A percentile compares a stretch with the other conserved stretches of the same genome.
phyloP scores from a whole-genome alignment of 108 stramenopile species.

The Nannochloropsis granulata region DNA sequence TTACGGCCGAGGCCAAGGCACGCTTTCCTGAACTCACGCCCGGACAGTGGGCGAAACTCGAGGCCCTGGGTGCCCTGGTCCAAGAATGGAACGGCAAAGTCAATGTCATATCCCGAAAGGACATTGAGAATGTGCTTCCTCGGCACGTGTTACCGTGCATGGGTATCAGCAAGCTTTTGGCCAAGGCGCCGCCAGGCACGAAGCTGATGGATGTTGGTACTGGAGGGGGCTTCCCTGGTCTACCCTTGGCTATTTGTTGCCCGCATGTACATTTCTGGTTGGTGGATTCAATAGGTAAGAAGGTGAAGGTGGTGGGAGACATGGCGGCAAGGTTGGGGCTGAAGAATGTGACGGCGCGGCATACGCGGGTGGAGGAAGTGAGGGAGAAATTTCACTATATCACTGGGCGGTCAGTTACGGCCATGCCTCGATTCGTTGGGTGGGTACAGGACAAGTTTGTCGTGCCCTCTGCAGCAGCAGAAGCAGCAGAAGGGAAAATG shows the following conservation, averaged over 20 bases:
- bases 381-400: constrained; percentile 26
- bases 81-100: constrained; percentile 35
- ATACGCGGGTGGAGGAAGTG: constrained; percentile 32
- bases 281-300: constrained; percentile 32
- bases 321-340: constrained; percentile 28
- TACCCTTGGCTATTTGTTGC: constrained; percentile 36
- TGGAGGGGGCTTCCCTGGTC: constrained; percentile 35
- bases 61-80: constrained; percentile 5
- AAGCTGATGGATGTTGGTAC: constrained; percentile 37
- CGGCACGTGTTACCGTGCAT: constrained; percentile 32
- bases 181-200: not conserved
- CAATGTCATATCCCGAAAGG: constrained; percentile 36
- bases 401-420: constrained; percentile 30
- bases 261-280: constrained; percentile 28
- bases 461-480: not conserved
- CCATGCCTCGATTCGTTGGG: constrained; percentile 33
- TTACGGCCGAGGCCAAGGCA: not conserved
- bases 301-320: constrained; percentile 32
- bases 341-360: constrained; percentile 21
- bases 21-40: constrained; percentile 10
- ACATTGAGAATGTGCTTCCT: constrained; percentile 24
- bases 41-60: constrained; percentile 18
- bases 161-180: constrained; percentile 12
- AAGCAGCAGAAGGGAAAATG: not conserved
- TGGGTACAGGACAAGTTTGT: constrained; percentile 13